Evolutionary conservation across 192 early-diverging fungal species (phyloP).

Genomic region (Coemansia sp.): DNA sequence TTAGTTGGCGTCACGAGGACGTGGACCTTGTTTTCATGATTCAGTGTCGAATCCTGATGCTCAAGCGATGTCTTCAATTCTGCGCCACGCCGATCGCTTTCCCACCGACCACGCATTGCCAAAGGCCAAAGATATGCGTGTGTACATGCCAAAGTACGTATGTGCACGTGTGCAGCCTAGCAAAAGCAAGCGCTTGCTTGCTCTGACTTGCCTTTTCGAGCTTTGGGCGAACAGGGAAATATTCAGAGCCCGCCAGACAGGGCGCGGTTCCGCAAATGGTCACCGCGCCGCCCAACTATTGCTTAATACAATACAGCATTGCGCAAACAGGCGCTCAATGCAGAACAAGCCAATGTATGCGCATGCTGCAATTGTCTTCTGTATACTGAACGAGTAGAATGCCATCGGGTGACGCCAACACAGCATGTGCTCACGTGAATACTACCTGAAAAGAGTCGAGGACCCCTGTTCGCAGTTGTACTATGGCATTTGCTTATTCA

Average conservation of each 20-base stretch:
- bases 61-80: background rate
- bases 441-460: no score
- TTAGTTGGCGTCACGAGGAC: background rate
- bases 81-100: constrained; percentile 10
- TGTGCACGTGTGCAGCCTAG: no score
- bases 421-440: background rate
- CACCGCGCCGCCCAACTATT: no score
- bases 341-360: constrained; percentile 2
- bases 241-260: background rate
- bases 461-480: background rate
- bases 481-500: background rate
- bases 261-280: background rate
- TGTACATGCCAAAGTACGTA: no score
- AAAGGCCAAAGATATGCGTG: background rate
- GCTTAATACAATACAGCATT: no score
- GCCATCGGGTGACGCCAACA: background rate
- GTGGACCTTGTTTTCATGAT: no score
- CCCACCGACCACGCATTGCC: background rate
- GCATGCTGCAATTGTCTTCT: constrained; percentile 9
- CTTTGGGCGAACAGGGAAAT: background rate
- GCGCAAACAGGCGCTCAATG: background rate
- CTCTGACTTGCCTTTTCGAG: no score
- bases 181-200: no score
- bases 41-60: no score
- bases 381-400: background rate